Conservation (phyloP, 192 early-diverging fungal species). For the Linnemannia elongata region DNA sequence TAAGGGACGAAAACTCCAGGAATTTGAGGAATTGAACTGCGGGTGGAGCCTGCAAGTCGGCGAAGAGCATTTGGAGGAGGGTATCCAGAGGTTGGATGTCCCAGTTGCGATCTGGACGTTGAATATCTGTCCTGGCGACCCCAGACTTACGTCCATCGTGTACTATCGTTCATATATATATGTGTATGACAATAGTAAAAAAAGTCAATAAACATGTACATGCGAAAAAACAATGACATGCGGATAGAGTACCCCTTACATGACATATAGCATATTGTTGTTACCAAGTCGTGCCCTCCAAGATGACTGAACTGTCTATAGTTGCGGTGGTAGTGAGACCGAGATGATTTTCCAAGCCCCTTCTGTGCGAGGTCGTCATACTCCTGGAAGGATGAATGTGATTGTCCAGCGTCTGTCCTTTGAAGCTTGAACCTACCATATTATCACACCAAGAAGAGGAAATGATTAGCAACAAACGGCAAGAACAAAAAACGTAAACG, state of each 20-base stretch:
- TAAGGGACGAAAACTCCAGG: constrained; percentile 79
- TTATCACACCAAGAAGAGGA: neutral
- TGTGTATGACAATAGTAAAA: too few relatives aligned
- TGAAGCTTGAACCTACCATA: neutral
- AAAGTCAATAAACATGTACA: too few relatives aligned
- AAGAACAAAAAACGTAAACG: neutral
- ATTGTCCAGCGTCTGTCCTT: neutral
- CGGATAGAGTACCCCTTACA: too few relatives aligned
- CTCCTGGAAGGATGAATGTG: neutral
- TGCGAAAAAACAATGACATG: too few relatives aligned
- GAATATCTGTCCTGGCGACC: constrained; percentile 90
- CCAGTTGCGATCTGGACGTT: constrained; percentile 92
- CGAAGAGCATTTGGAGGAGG: constrained; percentile 87
- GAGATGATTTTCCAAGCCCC: neutral
- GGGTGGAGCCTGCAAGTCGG: constrained; percentile 92
- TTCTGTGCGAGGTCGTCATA: neutral
- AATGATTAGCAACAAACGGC: neutral
- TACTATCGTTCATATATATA: neutral
- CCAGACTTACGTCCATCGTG: constrained; percentile 75
- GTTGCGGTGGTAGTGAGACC: neutral
- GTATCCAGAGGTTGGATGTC: constrained; percentile 96
- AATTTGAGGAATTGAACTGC: constrained; percentile 85
- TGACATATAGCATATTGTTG: neutral
- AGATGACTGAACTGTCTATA: neutral
- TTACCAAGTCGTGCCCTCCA: neutral